phyloP scores from a whole-genome alignment of 2,329 filamentous ascomycete species.

The Cladosporium sphaerospermum region DNA sequence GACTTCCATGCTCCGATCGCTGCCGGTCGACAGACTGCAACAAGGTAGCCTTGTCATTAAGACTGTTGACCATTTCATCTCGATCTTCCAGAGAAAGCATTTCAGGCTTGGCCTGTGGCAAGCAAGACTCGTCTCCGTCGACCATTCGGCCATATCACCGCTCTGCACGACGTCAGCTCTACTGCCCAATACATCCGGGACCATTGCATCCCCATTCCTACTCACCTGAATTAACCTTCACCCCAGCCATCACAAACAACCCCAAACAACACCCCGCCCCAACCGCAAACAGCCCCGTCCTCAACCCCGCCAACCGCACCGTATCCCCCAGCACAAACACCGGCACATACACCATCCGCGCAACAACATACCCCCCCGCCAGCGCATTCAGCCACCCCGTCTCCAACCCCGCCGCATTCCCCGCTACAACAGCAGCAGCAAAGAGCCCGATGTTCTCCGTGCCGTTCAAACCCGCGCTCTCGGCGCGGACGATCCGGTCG shows the following conservation, averaged over 20 bases:
- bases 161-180: too few relatives aligned
- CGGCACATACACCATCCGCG: conserved; percentile 24
- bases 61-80: too few relatives aligned
- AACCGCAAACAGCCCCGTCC: conserved; percentile 19
- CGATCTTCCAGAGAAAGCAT: too few relatives aligned
- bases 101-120: too few relatives aligned
- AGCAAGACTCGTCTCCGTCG: too few relatives aligned
- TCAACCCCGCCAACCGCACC: conserved; percentile 11
- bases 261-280: conserved; percentile 19
- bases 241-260: conserved; percentile 23
- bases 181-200: too few relatives aligned
- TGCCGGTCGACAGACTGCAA: too few relatives aligned
- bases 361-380: conserved; percentile 22
- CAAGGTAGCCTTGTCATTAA: too few relatives aligned
- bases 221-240: neutral
- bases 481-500: conserved; percentile 28
- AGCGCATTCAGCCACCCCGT: conserved; percentile 23
- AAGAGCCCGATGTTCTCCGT: conserved; percentile 38
- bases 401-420: conserved; percentile 30
- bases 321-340: conserved; percentile 21
- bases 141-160: too few relatives aligned
- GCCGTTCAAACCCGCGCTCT: conserved; percentile 33
- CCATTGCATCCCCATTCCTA: too few relatives aligned
- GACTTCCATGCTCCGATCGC: too few relatives aligned
- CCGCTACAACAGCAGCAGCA: conserved; percentile 33